Conservation (phyloP, 768 basidiomycete genomes). For the Suillus paluster region DNA sequence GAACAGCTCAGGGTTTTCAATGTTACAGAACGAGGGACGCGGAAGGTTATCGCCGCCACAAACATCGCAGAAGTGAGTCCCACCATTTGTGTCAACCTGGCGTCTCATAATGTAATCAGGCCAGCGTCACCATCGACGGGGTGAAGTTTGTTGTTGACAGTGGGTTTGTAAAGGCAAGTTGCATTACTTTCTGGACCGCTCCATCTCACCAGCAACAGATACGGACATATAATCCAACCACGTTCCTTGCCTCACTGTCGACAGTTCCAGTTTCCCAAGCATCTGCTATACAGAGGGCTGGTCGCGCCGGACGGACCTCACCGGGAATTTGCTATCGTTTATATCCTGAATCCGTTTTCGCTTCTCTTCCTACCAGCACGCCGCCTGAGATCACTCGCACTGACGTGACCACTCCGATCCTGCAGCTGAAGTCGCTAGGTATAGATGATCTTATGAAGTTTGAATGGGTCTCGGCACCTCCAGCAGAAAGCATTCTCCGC, state of each 20-base stretch:
- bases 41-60: slow-evolving; percentile 92
- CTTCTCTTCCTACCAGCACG: slow-evolving; percentile 67
- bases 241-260: slow-evolving; percentile 81
- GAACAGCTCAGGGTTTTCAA: slow-evolving; percentile 91
- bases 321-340: slow-evolving; percentile 92
- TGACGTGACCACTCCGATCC: slow-evolving; percentile 88
- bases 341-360: slow-evolving; percentile 69
- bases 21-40: slow-evolving; percentile 67
- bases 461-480: slow-evolving; percentile 92
- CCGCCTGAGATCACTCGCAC: slow-evolving; percentile 90
- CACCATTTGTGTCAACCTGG: neutral
- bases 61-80: slow-evolving; percentile 88
- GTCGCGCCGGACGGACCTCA: slow-evolving; percentile 93
- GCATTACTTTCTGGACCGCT: neutral
- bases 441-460: slow-evolving; percentile 96
- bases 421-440: slow-evolving; percentile 94
- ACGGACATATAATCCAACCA: slow-evolving; percentile 86
- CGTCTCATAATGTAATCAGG: slow-evolving; percentile 47
- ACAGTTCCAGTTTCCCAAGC: slow-evolving; percentile 86
- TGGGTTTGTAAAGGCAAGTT: slow-evolving; percentile 89
- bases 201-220: slow-evolving; percentile 53
- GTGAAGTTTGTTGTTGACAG: slow-evolving; percentile 93
- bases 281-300: slow-evolving; percentile 91
- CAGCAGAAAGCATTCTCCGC: slow-evolving; percentile 81
- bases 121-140: slow-evolving; percentile 96